Conservation (phyloP, 352 stramenopile species). For the Aphanomyces cochlioides region DNA sequence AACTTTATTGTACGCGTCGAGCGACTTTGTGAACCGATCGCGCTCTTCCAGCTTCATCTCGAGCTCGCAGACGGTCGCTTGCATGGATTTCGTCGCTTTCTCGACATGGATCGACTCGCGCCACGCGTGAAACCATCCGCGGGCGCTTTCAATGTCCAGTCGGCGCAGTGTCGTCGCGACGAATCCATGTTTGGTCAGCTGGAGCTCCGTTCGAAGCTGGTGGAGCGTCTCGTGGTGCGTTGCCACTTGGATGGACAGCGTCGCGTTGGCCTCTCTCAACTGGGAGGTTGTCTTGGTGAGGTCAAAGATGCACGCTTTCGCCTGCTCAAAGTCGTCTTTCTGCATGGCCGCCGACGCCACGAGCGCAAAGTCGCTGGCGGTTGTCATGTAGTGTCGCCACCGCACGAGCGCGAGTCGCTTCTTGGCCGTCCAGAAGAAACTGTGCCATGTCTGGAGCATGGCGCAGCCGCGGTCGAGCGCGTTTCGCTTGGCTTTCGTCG, state of each 20-base stretch:
- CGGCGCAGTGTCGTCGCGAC: constrained; percentile 48
- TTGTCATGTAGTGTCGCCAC: neutral
- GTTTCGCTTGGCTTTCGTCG: neutral
- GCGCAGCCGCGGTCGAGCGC: neutral
- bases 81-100: constrained; percentile 42
- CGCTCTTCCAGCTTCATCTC: constrained; percentile 53
- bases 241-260: constrained; percentile 40
- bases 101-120: constrained; percentile 39
- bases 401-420: neutral
- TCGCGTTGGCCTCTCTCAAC: constrained; percentile 53
- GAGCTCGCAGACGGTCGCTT: constrained; percentile 49
- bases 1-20: constrained; percentile 71
- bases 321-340: constrained; percentile 39
- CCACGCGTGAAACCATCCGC: constrained; percentile 47
- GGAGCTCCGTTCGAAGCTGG: constrained; percentile 38
- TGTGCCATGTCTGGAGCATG: neutral
- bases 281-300: constrained; percentile 59
- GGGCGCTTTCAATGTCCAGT: constrained; percentile 45
- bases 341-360: neutral
- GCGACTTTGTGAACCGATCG: constrained; percentile 57
- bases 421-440: neutral
- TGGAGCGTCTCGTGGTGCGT: constrained; percentile 36
- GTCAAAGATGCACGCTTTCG: constrained; percentile 71
- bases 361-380: neutral
- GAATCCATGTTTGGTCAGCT: constrained; percentile 69